A percentile compares a stretch with the other conserved stretches of the same genome.
Evolutionary conservation across 345 rosid genomes (phyloP).

Genomic region (Eucalyptus melliodora): DNA sequence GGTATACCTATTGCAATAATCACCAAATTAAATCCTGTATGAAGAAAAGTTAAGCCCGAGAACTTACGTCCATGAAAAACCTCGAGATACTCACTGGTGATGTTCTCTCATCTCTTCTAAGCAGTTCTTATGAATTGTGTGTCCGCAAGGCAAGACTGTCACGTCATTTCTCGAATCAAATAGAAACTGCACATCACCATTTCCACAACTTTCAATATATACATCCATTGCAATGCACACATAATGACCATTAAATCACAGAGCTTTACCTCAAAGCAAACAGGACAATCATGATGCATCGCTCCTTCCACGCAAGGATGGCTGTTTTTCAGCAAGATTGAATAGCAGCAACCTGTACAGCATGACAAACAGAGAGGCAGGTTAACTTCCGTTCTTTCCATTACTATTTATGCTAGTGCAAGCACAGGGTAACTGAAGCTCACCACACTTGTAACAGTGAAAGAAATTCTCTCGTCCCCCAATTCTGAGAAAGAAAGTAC

Average conservation of each 20-base stretch:
- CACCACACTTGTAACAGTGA: constrained; percentile 89
- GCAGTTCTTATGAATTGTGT: constrained; percentile 72
- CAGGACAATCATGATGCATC: constrained; percentile 95
- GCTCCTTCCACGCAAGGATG: constrained; percentile 96
- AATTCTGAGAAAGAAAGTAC: constrained; percentile 17
- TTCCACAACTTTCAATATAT: not conserved
- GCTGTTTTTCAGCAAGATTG: constrained; percentile 47
- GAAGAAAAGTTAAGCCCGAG: not conserved
- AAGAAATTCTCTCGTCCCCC: constrained; percentile 85
- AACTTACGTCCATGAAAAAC: not conserved
- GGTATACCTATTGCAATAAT: constrained; percentile 34
- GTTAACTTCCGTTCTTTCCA: not conserved
- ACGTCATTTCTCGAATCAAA: constrained; percentile 70
- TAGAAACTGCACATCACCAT: constrained; percentile 37
- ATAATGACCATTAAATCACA: not conserved
- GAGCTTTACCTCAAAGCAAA: constrained; percentile 72
- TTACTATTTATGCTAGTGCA: not conserved
- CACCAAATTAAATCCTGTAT: not conserved
- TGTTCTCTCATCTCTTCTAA: constrained; percentile 80
- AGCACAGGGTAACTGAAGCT: not conserved
- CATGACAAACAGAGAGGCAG: not conserved
- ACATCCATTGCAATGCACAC: not conserved
- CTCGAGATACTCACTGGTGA: constrained; percentile 36
- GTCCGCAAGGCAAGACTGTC: constrained; percentile 78
- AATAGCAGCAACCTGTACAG: constrained; percentile 75